Conservation (phyloP, 2,329 filamentous ascomycete species). For the Alternaria tenuissima region DNA sequence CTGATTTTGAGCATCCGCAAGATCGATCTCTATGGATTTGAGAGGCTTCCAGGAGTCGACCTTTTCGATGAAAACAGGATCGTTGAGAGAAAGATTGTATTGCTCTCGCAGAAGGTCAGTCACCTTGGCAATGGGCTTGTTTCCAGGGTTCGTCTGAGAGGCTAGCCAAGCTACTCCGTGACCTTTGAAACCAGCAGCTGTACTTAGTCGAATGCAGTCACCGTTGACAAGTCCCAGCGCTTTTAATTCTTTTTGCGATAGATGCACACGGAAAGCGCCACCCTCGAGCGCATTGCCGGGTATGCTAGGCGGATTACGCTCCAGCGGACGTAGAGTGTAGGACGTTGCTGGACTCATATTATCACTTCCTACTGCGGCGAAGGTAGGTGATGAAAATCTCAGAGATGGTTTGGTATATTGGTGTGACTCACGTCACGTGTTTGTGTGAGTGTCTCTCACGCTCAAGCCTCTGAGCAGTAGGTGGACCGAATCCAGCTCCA, state of each 20-base stretch:
- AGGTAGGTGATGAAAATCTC: conserved; percentile 2
- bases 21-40: conserved; percentile 39
- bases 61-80: conserved; percentile 64
- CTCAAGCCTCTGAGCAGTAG: background rate
- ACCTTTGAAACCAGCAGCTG: conserved; percentile 54
- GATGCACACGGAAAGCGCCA: conserved; percentile 66
- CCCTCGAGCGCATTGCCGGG: conserved; percentile 60
- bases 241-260: conserved; percentile 65
- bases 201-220: conserved; percentile 64
- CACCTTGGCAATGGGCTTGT: conserved; percentile 64
- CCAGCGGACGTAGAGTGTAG: conserved; percentile 64
- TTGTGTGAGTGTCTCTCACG: background rate
- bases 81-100: conserved; percentile 71
- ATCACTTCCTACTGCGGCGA: background rate
- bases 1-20: conserved; percentile 28
- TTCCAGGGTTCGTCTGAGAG: conserved; percentile 52
- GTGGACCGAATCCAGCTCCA: background rate
- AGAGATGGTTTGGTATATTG: background rate
- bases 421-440: conserved; percentile 16
- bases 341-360: conserved; percentile 34
- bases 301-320: conserved; percentile 56
- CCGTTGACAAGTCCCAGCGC: conserved; percentile 65
- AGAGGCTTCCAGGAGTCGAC: conserved; percentile 48
- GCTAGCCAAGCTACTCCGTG: conserved; percentile 71
- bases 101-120: conserved; percentile 75